Conservation (phyloP, 2,329 filamentous ascomycete species). For the Colletotrichum costaricense region DNA sequence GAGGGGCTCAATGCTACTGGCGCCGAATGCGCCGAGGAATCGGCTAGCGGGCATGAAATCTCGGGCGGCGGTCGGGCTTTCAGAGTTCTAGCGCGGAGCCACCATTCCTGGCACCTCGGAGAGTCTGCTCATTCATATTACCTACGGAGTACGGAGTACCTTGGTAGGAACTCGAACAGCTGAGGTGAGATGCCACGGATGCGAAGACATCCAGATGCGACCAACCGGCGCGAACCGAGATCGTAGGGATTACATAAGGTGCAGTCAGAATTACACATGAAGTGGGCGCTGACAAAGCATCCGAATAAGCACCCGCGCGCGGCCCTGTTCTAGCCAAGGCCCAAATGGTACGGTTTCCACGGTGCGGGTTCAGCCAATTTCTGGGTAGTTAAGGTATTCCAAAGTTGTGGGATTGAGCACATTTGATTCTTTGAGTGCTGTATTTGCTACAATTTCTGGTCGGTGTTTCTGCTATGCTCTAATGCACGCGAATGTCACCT, state of each 20-base stretch:
- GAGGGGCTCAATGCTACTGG: not conserved
- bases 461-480: not conserved
- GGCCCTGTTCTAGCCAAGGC: not conserved
- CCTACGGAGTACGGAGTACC: no score
- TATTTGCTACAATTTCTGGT: not conserved
- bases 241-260: not conserved
- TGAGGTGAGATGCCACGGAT: not conserved
- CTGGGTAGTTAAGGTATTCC: no score
- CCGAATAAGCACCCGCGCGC: constrained; percentile 1
- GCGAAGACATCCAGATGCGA: not conserved
- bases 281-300: constrained; percentile 5
- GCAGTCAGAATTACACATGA: not conserved
- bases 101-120: not conserved
- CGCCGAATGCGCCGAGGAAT: constrained; percentile 26
- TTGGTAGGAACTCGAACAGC: no score
- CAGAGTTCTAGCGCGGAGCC: not conserved
- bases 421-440: no score
- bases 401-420: no score
- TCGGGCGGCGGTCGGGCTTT: constrained; percentile 29
- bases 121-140: not conserved
- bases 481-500: not conserved
- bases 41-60: constrained; percentile 10
- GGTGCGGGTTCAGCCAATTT: not conserved
- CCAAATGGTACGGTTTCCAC: not conserved
- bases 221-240: not conserved